Base-by-base conservation (phyloP, 2,329 filamentous ascomycete genomes). In the Penicillium hesseltinei region DNA sequence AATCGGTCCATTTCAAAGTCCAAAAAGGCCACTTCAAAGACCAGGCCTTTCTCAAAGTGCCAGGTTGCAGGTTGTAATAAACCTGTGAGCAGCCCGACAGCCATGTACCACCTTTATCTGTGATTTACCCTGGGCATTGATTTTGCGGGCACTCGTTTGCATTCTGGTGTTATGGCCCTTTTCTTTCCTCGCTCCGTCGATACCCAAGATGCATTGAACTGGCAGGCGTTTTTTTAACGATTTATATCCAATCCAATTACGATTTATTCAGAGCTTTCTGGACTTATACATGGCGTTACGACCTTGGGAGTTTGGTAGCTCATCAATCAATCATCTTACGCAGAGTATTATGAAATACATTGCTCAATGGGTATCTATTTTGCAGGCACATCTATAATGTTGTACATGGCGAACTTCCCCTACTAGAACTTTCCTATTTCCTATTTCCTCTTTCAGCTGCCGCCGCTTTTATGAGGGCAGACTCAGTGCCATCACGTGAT, bases 31-130 rank as follows among this genome's bases (percentile, higher is more conserved):
- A 51, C 69, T 31, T 67, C 66, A 39, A 72, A 68, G 44, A 66
- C 66, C 4, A 76, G 73, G 43, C 74, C 75, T 9, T 80, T 80
- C 57, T 69, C 74, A 2, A 75, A 72, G 56, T 81, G 79, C 65
- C 73, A 74, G 49, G 76, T 78, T 6, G 64, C 67, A 15, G 74
- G 69, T 36, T 81, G 79, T 55, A 73, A 70, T 17, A 76, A 75
- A 61, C 61, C 64, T 21, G 69, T 80, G 33, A 75, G 71, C 54
- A 62, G 67, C 35, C 73, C 73, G 4, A 73, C 65, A 31, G 66
- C 74, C 9, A 78, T 81, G 76, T 71, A 80, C 44, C 78, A 80
- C 58, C 67, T 81, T 21, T 81, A 78, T 60, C 65, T 81, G n/a
- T 81, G 66, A 74, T 42, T 48, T 27, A 39, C 43, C 36, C 53